Base-by-base conservation (phyloP, 1,139 yeast genomes). In the Arxiozyma heterogenica region DNA sequence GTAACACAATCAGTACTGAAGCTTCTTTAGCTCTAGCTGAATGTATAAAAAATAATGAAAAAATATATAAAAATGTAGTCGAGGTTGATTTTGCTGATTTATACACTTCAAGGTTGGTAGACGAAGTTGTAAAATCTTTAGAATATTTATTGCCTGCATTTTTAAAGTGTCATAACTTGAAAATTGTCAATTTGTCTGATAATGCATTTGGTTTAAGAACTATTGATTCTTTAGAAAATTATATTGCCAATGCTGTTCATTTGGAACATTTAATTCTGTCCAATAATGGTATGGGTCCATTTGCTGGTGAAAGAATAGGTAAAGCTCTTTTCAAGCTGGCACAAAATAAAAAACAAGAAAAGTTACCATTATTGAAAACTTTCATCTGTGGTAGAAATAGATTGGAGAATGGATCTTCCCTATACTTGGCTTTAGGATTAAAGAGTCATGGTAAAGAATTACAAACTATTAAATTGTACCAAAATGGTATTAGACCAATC, bases 151-250 rank as follows among this genome's bases (percentile, higher is more conserved):
- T 91, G 59, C 87, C 91, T 23, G 85, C 88, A 1, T 76, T 93
- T 53, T 75, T 87, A 62, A 72, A 80, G 60, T 84, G 88, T 62
- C 80, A 84, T 53, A 77, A 84, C 44, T 78, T 91, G 62, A 79
- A 79, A 59, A 82, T 90, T 48, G 75, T 93, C 57, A 86, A 93
- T 70, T 77, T 94, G 60, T 85, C 96, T 65, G 98, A 93, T 71
- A 93, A 93, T 69, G 98, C 98, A 0, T 86, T 93, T 69, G 98
- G 98, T 11, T 84, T 93, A 67, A 95, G 94, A 68, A 87, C 98
- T 39, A 89, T 93, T 58, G 95, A 86, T 58, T 95, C 94, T 17
- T 79, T 93, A 58, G 96, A 91, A 66, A 77, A 75, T 42, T 91
- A 85, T 64, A 75, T 94, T 59, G 74, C 87, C 18, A 78, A 83